These are phyloP conservation scores for Neonectria sp. DNA, from an alignment of 2,329 filamentous ascomycete genomes.

Conservation along the genomic window DNA sequence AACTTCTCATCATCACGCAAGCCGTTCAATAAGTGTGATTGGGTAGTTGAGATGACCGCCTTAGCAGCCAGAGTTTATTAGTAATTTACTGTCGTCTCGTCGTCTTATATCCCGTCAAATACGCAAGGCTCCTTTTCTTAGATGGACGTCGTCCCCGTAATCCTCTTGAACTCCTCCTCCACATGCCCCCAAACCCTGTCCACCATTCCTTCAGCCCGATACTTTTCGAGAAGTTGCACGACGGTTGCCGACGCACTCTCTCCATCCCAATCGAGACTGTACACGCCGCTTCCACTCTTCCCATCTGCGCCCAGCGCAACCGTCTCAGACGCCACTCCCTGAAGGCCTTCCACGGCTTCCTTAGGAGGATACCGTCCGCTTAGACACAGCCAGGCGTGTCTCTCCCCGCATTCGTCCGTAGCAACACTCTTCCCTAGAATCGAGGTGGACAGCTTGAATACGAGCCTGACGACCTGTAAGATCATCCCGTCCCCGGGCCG, in stretches of 20 bases:
- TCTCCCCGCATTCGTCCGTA: constrained; percentile 43
- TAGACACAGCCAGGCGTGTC: constrained; percentile 44
- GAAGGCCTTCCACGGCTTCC: neutral
- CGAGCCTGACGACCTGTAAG: constrained; percentile 37
- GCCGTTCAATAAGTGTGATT: too few species aligned
- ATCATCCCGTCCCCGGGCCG: constrained; percentile 36
- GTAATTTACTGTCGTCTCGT: neutral
- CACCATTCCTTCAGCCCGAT: constrained; percentile 35
- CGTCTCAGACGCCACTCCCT: constrained; percentile 8
- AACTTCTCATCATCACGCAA: neutral
- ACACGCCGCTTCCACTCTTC: constrained; percentile 41
- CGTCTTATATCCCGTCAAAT: neutral
- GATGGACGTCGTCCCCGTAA: constrained; percentile 26
- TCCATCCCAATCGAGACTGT: constrained; percentile 44
- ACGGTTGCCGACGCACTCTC: constrained; percentile 36
- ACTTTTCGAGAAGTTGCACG: constrained; percentile 33
- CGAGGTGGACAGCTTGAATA: constrained; percentile 25
- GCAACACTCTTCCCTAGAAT: constrained; percentile 33
- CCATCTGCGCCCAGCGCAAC: constrained; percentile 40
- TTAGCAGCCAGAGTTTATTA: neutral
- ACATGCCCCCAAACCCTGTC: constrained; percentile 44
- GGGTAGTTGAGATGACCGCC: too few species aligned
- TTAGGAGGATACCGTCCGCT: constrained; percentile 39
- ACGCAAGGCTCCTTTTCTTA: neutral
- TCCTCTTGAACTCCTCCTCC: constrained; percentile 43